Base-by-base conservation (phyloP, 1,284 basidiomycete genomes). In the Microbotryomycetes sp. region DNA sequence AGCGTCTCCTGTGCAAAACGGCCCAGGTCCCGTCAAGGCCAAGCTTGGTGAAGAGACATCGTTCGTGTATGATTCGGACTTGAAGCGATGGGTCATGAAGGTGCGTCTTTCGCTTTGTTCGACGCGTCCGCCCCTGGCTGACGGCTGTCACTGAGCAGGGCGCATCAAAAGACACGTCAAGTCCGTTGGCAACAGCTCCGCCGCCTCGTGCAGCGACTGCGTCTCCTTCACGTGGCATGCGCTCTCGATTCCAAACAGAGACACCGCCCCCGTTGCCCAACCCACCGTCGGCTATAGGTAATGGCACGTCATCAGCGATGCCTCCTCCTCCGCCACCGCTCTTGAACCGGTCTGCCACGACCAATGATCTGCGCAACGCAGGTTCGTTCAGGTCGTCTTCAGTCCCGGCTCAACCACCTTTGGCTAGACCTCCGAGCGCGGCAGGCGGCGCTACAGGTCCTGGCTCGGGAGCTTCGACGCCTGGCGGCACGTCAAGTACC, bases 61-160 rank as follows among this genome's bases (percentile, higher is more conserved):
- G 50, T 94, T 98, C 78, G 89, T 91, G 70, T 99, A 89, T 74
- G 96, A 99, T 76, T 86, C 88, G 71, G 91, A 97, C 24, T 82
- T 88, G 65, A 96, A 96, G 76, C 83, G 87, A 64, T 99, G 96
- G 96, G 86, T 98, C 23, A 93, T 89, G 77, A 92, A 88, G 77
- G 90, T 89, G 27, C 26, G 52, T 56, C 45, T 47, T 48, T 48
- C 1, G 56, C 7, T 21, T 18, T 27, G 51, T 7, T 35, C 26
- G 9, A 13, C 27, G n/a, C n/a, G n/a, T n/a, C 51, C 21, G 29
- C n/a, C n/a, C n/a, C n/a, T n/a, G n/a, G n/a, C n/a, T n/a, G n/a
- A n/a, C n/a, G n/a, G n/a, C n/a, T n/a, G n/a, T n/a, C n/a, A n/a
- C n/a, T n/a, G n/a, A n/a, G n/a, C 52, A 64, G 65, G 73, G 78